Evolutionary conservation across 495 filamentous ascomycete species (phyloP), one percentile per base, ranked within the genome.

Genomic region (Aspergillus avenaceus): DNA sequence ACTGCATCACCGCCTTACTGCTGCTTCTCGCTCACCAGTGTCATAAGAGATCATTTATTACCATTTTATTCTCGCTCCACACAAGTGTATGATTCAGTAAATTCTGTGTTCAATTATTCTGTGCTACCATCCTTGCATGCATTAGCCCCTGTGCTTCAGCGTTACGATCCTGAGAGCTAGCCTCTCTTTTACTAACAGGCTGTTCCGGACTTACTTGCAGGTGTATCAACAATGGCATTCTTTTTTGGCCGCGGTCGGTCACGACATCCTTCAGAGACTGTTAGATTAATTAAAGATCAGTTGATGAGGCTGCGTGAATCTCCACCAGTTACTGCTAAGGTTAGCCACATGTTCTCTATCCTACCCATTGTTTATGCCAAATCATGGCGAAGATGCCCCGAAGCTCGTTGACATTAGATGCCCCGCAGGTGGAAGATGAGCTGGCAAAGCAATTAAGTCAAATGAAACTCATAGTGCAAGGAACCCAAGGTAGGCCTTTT

Each of bases 381-480:
- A 9, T 28, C 16, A 36, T n/a, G n/a, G n/a, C n/a, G 25, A 14
- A 2, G 3, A 8, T 38, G 26, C 25, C 8, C 6, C 73, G 54
- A 77, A 73, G 59, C 71, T 38, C 49, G 45, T 60, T 66, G 49
- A 67, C 42, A 51, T 43, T 36, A 12, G 9, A 24, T 29, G 47
- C 14, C 32, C 6, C 56, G 16, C 53, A 87, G 84, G 76, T 81
- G 59, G 82, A 84, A 54, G 87, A 91, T 61, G 87, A 91, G 56
- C 73, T 90, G 41, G 81, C 86, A 29, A 88, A 85, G 66, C 75
- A 88, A 52, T 79, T 95, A 19, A 74, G 78, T 16, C 88, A 92
- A 63, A 89, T 91, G 80, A 93, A 93, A 66, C 66, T 89, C 41
- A 77, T 89, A 45, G 78, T 93, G 19, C 88, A 91, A 73, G 90